A percentile compares a stretch with the other conserved stretches of the same genome.
Evolutionary conservation across 352 stramenopile genomes (phyloP).

Genomic region (Saprolegnia parasitica): DNA sequence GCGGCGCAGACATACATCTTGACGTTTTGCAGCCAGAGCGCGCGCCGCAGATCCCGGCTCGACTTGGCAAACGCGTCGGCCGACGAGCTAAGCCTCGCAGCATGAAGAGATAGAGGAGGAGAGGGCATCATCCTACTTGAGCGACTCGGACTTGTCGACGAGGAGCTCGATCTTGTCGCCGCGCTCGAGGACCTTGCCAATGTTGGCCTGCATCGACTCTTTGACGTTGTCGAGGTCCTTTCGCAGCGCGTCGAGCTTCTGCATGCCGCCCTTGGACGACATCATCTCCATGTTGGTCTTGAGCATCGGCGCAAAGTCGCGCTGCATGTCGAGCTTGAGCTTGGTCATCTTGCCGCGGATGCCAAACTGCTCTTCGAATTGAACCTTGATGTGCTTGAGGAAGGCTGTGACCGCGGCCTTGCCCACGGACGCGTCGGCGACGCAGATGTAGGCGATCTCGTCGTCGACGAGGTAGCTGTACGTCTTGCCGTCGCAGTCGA

Average conservation of each 20-base stretch:
- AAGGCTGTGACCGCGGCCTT: constrained; percentile 79
- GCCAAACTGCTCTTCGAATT: constrained; percentile 82
- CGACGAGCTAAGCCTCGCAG: constrained; percentile 45
- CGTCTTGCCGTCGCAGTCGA: constrained; percentile 74
- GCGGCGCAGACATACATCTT: constrained; percentile 83
- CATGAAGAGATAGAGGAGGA: neutral
- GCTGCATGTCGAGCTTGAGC: constrained; percentile 83
- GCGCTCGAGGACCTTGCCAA: constrained; percentile 77
- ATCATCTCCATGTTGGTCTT: constrained; percentile 87
- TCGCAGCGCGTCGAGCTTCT: constrained; percentile 76
- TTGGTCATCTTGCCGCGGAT: constrained; percentile 85
- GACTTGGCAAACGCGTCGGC: constrained; percentile 77
- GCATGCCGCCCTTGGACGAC: constrained; percentile 59
- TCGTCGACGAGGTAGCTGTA: constrained; percentile 85
- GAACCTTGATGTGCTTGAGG: constrained; percentile 78
- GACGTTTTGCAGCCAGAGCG: constrained; percentile 83
- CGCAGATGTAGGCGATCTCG: constrained; percentile 80
- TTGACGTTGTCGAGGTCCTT: constrained; percentile 79
- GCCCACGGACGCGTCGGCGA: constrained; percentile 72
- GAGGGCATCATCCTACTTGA: constrained; percentile 46
- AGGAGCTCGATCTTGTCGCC: constrained; percentile 86
- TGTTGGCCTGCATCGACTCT: constrained; percentile 76
- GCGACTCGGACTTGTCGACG: constrained; percentile 81
- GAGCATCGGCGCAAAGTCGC: constrained; percentile 72
- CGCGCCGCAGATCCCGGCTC: constrained; percentile 69